Evolutionary conservation across 116 monocot genomes (phyloP).

Genomic region (Zostera marina): DNA sequence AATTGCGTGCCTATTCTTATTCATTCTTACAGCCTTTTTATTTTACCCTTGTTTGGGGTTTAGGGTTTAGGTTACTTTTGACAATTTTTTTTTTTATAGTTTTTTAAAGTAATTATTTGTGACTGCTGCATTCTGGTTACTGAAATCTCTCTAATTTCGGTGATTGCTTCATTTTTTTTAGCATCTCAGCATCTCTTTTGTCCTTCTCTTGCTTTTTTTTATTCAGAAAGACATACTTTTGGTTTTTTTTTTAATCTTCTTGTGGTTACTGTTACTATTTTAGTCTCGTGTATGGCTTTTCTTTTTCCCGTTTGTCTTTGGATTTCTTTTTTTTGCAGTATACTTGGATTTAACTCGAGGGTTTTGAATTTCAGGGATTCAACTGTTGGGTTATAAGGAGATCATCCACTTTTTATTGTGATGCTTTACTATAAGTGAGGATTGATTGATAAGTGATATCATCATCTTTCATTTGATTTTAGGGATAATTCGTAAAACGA

Average conservation of each 20-base stretch:
- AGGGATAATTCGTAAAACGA: constrained; percentile 8
- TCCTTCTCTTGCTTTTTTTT: too few species aligned
- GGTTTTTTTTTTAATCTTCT: too few species aligned
- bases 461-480: background rate
- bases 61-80: background rate
- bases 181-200: too few species aligned
- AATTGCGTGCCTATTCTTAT: background rate
- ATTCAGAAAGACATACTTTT: too few species aligned
- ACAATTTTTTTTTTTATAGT: background rate
- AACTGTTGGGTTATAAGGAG: background rate
- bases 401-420: background rate
- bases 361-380: background rate
- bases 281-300: background rate
- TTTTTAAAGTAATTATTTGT: too few species aligned
- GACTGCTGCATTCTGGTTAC: too few species aligned
- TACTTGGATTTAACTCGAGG: background rate
- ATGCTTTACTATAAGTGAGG: background rate
- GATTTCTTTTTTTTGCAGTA: background rate
- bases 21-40: background rate
- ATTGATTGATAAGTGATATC: background rate
- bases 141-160: too few species aligned
- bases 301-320: background rate
- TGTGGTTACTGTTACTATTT: background rate
- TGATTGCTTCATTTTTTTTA: too few species aligned
- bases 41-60: background rate